Evolutionary conservation across 495 filamentous ascomycete genomes (phyloP), one percentile per base, ranked within the genome.

Genomic region (Annulohypoxylon bovei): DNA sequence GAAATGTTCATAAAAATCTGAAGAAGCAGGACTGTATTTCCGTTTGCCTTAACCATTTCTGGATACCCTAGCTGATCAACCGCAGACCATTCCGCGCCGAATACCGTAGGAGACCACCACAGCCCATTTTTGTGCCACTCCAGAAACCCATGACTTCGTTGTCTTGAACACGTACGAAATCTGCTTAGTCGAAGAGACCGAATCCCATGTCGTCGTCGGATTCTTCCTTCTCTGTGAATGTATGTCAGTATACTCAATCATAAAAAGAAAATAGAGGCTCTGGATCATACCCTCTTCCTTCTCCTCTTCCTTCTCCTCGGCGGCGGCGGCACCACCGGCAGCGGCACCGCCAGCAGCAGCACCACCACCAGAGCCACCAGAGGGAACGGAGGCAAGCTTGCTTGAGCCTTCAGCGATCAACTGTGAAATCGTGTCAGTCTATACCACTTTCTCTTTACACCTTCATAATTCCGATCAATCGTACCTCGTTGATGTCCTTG

Each of bases 161-260:
- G 67, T 39, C 53, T 61, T 62, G 60, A 65, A n/a, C 42, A 49
- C 5, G 40, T 55, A 64, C 61, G 61, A 57, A 18, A 33, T 57
- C n/a, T 61, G 78, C 71, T 88, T 93, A 98, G 87, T 98, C 95
- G 91, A 98, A 98, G 66, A 99, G 94, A 91, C 95, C 95, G 88
- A 99, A 97, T 79, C 95, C 95, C 95, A 99, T 99, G 81, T 99
- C 95, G 81, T 99, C 95, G 84, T 99, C 95, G 79, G 95, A 98
- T 89, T 98, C 95, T 84, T 90, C 85, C 82, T 85, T 86, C 78
- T 84, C 85, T 87, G 70, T 30, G 47, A 11, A 6, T 22, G 52
- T 44, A 28, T 40, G 76, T 81, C 77, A 80, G 85, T 69, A 64
- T 71, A 65, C 11, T 22, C 20, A 6, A 27, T 1, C 33, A 25